Evolutionary conservation across 139 green algal genomes (phyloP), one percentile per base, ranked within the genome.

Genomic region (Marvania coccoides): DNA sequence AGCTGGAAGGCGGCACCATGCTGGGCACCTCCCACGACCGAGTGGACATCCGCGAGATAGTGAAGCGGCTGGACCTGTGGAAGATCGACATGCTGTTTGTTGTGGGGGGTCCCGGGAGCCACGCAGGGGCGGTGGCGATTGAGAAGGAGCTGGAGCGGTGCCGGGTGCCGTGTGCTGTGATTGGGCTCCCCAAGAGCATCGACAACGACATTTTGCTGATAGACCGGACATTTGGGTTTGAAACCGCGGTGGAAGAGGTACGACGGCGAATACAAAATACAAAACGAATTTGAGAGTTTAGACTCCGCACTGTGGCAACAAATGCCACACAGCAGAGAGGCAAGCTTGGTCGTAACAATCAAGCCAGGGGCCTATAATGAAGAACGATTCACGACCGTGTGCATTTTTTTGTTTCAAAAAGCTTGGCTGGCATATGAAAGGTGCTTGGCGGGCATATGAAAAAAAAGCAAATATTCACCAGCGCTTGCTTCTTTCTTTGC

Each of bases 71-170:
- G 29, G 86, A 97, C 72, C 87, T 97, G 74, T 92, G 87, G 81
- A 94, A 89, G 37, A 85, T 99, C 15, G 91, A 98, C 77, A 94
- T 97, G 83, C 73, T 98, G 19, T 96, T 95, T 71, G 88, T 97
- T 35, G 85, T 97, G 33, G 91, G 91, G 12, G 92, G 90, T 69
- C 92, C 93, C 60, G 92, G 92, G 10, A 88, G 87, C 61, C 92
- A 95, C 58, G 85, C 85, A 5, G 89, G 77, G 7, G 89, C 88
- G 3, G 72, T 86, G 28, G 83, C 83, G 37, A 92, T 95, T 61
- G 65, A 85, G 58, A 51, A 75, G 26, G 80, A 94, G 75, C 72
- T 76, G 81, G 71, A 73, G 64, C 40, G 75, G 78, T 56, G 77
- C 14, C 34, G 71, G 40, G 84, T 98, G 51, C 47, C 80, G 10